Evolutionary conservation across 768 basidiomycete species (phyloP).

Genomic region (Butyriboletus loyo): DNA sequence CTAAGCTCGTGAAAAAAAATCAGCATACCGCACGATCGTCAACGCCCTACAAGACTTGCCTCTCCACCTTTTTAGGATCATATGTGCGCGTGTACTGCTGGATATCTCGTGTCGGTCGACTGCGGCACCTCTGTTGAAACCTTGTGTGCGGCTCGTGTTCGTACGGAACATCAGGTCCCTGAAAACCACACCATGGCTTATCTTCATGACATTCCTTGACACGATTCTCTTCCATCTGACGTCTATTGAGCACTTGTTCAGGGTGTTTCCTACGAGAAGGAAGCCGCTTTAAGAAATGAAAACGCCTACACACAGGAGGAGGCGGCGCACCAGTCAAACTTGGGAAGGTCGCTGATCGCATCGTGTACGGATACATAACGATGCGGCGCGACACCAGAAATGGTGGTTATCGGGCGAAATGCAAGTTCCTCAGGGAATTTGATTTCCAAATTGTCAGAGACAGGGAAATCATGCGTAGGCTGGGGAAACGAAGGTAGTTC

Average conservation of each 20-base stretch:
- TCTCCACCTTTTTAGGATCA: conserved; percentile 48
- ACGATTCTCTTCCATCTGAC: conserved; percentile 13
- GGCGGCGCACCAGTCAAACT: conserved; percentile 66
- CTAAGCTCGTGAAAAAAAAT: conserved; percentile 32
- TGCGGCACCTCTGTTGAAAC: conserved; percentile 49
- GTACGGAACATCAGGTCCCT: conserved; percentile 29
- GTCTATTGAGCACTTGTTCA: not conserved
- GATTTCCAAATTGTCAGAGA: conserved; percentile 45
- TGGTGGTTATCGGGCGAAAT: conserved; percentile 44
- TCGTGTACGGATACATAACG: conserved; percentile 61
- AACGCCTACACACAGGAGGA: not conserved
- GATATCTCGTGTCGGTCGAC: conserved; percentile 43
- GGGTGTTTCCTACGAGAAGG: conserved; percentile 25
- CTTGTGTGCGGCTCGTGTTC: conserved; percentile 34
- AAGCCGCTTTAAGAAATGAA: not conserved
- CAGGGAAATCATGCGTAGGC: conserved; percentile 43
- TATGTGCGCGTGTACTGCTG: conserved; percentile 69
- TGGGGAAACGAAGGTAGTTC: conserved; percentile 40
- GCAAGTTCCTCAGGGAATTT: conserved; percentile 41
- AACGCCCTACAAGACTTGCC: conserved; percentile 38
- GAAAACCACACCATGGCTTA: conserved; percentile 33
- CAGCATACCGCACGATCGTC: not conserved
- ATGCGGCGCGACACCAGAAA: conserved; percentile 53
- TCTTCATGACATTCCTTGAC: conserved; percentile 40
- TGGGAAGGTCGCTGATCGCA: conserved; percentile 69